These are phyloP conservation scores for Malus sieversii DNA, from an alignment of 306 rosid species.

Conservation along the genomic window DNA sequence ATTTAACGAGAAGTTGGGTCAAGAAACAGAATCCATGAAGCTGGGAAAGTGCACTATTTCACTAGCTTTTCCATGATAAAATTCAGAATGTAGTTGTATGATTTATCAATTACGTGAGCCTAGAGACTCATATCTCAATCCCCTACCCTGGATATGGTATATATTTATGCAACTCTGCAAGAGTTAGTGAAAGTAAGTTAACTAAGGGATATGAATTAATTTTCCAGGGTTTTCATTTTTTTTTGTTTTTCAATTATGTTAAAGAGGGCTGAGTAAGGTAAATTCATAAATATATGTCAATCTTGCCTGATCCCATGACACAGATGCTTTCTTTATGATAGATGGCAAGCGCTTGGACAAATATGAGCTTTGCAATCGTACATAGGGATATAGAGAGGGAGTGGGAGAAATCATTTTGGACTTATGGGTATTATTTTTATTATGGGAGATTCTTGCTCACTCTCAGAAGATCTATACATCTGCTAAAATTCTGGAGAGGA, in stretches of 20 bases:
- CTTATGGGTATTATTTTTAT: slow-evolving; percentile 79
- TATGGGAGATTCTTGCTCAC: slow-evolving; percentile 94
- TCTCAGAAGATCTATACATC: slow-evolving; percentile 88
- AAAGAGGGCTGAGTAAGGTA: slow-evolving; percentile 80
- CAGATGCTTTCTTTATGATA: slow-evolving; percentile 98
- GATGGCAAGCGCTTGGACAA: slow-evolving; percentile 99
- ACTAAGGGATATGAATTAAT: slow-evolving; percentile 22
- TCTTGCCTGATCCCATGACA: slow-evolving; percentile 84
- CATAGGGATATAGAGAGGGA: slow-evolving; percentile 99
- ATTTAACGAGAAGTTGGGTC: neutral
- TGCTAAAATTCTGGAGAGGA: slow-evolving; percentile 94
- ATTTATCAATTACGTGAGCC: slow-evolving; percentile 20
- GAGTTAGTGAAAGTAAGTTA: slow-evolving; percentile 23
- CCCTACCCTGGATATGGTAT: slow-evolving; percentile 14
- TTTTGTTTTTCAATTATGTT: slow-evolving; percentile 39
- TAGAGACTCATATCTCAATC: slow-evolving; percentile 25
- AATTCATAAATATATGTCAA: slow-evolving; percentile 62
- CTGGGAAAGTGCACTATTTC: neutral
- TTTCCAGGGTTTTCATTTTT: slow-evolving; percentile 30
- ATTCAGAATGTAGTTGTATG: neutral
- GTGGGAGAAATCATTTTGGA: slow-evolving; percentile 98
- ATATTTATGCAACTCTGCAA: slow-evolving; percentile 8
- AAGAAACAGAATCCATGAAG: neutral
- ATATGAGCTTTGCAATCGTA: slow-evolving; percentile 98
- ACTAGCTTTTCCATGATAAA: neutral